These are phyloP conservation scores for Areca catechu DNA, from an alignment of 176 grass and related monocot genomes.

Conservation along the genomic window DNA sequence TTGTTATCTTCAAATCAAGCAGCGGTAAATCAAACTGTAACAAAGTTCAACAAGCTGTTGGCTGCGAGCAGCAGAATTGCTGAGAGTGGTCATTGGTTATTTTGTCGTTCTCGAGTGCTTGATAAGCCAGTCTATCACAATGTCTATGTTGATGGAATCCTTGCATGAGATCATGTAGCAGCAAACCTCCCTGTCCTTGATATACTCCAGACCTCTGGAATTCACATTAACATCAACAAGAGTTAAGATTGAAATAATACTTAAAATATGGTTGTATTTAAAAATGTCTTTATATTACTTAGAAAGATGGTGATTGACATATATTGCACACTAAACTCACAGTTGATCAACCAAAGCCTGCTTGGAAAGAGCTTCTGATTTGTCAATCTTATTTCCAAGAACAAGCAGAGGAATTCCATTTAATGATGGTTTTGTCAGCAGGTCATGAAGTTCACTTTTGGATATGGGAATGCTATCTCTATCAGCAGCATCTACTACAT, in stretches of 20 bases:
- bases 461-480: constrained; percentile 79
- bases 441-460: constrained; percentile 89
- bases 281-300: too few species aligned
- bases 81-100: constrained; percentile 20
- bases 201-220: constrained; percentile 58
- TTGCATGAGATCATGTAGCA: constrained; percentile 99
- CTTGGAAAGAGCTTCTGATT: constrained; percentile 88
- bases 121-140: constrained; percentile 96
- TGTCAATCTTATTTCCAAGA: constrained; percentile 98
- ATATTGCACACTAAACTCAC: constrained; percentile 32
- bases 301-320: too few species aligned
- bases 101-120: constrained; percentile 85
- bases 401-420: constrained; percentile 82
- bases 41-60: constrained; percentile 26
- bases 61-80: constrained; percentile 14
- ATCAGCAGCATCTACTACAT: constrained; percentile 86
- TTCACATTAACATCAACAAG: too few species aligned
- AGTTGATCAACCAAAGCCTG: constrained; percentile 81
- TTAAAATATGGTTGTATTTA: too few species aligned
- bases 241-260: too few species aligned
- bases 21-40: constrained; percentile 3
- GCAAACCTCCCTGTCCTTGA: constrained; percentile 85
- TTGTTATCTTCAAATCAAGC: too few species aligned
- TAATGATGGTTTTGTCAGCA: constrained; percentile 82
- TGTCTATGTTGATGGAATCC: constrained; percentile 92